Evolutionary conservation across 768 basidiomycete species (phyloP), one percentile per base, ranked within the genome.

Genomic region (Lactarius evosmus): DNA sequence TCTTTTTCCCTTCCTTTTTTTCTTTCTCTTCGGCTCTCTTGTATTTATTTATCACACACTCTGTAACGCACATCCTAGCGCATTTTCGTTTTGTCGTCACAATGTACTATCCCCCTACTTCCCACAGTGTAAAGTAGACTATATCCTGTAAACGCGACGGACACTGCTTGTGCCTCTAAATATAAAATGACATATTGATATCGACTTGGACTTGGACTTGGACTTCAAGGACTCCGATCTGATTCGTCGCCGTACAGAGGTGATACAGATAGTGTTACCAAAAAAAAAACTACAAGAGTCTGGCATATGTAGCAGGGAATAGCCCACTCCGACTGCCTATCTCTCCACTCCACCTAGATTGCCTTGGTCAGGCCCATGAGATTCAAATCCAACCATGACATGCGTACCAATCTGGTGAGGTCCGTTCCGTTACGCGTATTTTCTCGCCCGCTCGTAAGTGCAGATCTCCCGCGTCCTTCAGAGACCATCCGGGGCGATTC

Each of bases 331-430:
- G 61, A 57, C 57, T 46, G 41, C 44, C 62, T 12, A 61, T 53
- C 27, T 69, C 62, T 41, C 68, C 68, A 8, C 59, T 67, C 68
- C 68, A 69, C 68, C 68, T 69, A 44, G 22, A 8, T 51, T 22
- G 49, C n/a, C 22, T 36, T 57, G 29, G 58, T 60, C n/a, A 61
- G 55, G 17, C 11, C 17, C 22, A 33, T 34, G 19, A 12, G 38
- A n/a, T 44, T n/a, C 25, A 17, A n/a, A 11, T 33, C 36, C 25
- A 19, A 41, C 12, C 38, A 40, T 17, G 19, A 33, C 16, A 50
- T 49, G 69, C 85, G 22, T 64, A 91, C 91, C 91, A 93, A 68
- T 92, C 91, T 27, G 85, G 86, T 11, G 88, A 89, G 6, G 85
- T 84, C 68, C 78, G 79, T 67, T 87, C 86, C 6, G 82, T 80